Percentiles rank a stretch among this genome's conserved stretches.
These are phyloP conservation scores for Nannochloris sp. DNA, from an alignment of 139 green algal genomes.

Conservation along the genomic window DNA sequence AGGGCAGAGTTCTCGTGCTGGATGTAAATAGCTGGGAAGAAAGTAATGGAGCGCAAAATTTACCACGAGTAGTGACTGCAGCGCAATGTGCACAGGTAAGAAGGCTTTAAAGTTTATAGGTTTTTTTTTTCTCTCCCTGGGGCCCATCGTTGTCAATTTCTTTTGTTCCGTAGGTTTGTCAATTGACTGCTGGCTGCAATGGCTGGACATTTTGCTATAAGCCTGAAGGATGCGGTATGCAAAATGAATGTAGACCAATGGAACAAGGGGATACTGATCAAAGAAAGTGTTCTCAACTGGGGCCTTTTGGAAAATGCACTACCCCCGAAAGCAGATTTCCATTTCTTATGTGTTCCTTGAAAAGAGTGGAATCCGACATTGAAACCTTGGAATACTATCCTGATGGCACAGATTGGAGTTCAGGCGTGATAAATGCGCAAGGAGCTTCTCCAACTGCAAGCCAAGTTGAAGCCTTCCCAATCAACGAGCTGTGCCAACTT, in stretches of 20 bases:
- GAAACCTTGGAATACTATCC: neutral
- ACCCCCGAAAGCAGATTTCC: neutral
- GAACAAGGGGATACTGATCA: neutral
- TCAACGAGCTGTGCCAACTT: too few species aligned
- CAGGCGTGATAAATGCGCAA: neutral
- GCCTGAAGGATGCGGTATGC: neutral
- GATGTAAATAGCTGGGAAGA: neutral
- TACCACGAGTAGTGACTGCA: neutral
- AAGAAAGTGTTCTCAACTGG: neutral
- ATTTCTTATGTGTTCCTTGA: neutral
- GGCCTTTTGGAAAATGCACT: neutral
- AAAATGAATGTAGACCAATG: neutral
- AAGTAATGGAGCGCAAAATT: neutral
- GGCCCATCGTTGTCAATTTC: neutral
- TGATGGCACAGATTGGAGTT: neutral
- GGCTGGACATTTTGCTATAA: neutral
- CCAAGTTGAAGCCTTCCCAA: too few species aligned
- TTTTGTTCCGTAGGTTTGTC: neutral
- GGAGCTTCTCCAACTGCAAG: neutral
- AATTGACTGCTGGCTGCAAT: conserved; percentile 1
- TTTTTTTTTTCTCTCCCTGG: neutral
- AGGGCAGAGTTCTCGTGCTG: neutral
- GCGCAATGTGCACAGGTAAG: neutral
- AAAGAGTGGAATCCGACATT: neutral
- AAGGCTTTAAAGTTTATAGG: neutral